phyloP scores from a whole-genome alignment of 768 basidiomycete genomes.

The Pleurotus cornucopiae region DNA sequence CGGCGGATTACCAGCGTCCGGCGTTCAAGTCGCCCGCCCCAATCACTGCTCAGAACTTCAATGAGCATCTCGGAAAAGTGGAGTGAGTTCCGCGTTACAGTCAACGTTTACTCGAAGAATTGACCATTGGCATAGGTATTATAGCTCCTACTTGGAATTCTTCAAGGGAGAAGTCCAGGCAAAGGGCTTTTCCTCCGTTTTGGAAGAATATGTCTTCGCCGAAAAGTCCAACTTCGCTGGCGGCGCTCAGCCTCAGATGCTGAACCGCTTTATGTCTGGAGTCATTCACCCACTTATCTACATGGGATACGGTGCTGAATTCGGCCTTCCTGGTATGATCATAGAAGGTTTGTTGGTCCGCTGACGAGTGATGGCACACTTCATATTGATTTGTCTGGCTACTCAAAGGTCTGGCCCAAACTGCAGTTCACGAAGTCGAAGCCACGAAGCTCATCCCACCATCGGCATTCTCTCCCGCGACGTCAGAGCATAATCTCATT shows the following conservation, averaged over 20 bases:
- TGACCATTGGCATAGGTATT: conserved; percentile 38
- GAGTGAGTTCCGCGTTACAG: conserved; percentile 28
- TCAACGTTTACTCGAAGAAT: background rate
- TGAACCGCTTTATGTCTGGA: conserved; percentile 42
- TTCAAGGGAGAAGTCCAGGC: conserved; percentile 40
- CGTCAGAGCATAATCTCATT: background rate
- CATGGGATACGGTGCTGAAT: conserved; percentile 55
- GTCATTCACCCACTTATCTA: conserved; percentile 64
- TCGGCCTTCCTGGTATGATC: conserved; percentile 43
- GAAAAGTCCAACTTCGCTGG: conserved; percentile 40
- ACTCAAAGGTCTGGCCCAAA: conserved; percentile 21
- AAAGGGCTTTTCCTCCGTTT: conserved; percentile 36
- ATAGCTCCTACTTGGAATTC: conserved; percentile 53
- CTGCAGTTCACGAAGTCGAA: conserved; percentile 10
- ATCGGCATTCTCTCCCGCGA: background rate
- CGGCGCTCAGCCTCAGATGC: conserved; percentile 35
- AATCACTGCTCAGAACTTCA: conserved; percentile 45
- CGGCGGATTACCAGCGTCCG: conserved; percentile 30
- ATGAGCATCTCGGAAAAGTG: conserved; percentile 53
- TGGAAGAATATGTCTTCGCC: conserved; percentile 67
- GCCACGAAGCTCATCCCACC: background rate
- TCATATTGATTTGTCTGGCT: background rate
- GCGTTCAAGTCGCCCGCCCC: conserved; percentile 37
- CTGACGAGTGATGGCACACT: too few species aligned
- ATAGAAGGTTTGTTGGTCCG: conserved; percentile 41